phyloP scores from a whole-genome alignment of 2,329 filamentous ascomycete genomes.

The Botrytis medusae region DNA sequence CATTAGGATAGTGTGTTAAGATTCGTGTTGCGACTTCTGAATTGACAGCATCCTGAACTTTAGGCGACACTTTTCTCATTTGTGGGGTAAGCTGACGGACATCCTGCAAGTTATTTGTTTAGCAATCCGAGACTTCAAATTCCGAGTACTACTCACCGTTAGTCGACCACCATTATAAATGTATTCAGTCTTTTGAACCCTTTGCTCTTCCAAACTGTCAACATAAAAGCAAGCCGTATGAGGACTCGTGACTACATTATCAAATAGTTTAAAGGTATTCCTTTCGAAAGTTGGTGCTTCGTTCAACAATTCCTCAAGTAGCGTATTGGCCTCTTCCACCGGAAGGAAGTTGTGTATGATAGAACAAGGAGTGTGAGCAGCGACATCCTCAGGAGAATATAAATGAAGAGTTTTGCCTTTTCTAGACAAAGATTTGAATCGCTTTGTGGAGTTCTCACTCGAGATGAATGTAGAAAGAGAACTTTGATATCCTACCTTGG shows the following conservation, averaged over 20 bases:
- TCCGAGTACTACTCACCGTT: slow-evolving; percentile 48
- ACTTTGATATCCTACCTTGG: slow-evolving; percentile 55
- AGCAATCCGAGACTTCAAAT: slow-evolving; percentile 21
- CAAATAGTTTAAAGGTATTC: slow-evolving; percentile 81
- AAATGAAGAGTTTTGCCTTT: slow-evolving; percentile 83
- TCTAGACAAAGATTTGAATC: slow-evolving; percentile 58
- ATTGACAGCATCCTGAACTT: slow-evolving; percentile 76
- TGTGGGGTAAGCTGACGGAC: slow-evolving; percentile 74
- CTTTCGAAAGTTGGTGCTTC: slow-evolving; percentile 71
- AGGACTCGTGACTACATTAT: slow-evolving; percentile 79
- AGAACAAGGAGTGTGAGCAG: slow-evolving; percentile 81
- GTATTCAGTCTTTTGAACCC: slow-evolving; percentile 74
- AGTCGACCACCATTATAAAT: slow-evolving; percentile 78
- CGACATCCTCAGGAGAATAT: slow-evolving; percentile 78
- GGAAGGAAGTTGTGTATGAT: slow-evolving; percentile 91
- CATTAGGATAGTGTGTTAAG: slow-evolving; percentile 62
- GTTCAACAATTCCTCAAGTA: slow-evolving; percentile 72
- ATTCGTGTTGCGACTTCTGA: slow-evolving; percentile 72
- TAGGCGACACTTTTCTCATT: slow-evolving; percentile 66
- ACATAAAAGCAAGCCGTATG: slow-evolving; percentile 86
- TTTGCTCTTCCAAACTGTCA: slow-evolving; percentile 67
- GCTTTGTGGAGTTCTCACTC: slow-evolving; percentile 41
- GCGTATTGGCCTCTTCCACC: slow-evolving; percentile 64
- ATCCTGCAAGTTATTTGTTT: slow-evolving; percentile 49
- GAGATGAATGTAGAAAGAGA: slow-evolving; percentile 56